phyloP scores from a whole-genome alignment of 805 yeast genomes.

The Cyberlindnera galapagoensis region DNA sequence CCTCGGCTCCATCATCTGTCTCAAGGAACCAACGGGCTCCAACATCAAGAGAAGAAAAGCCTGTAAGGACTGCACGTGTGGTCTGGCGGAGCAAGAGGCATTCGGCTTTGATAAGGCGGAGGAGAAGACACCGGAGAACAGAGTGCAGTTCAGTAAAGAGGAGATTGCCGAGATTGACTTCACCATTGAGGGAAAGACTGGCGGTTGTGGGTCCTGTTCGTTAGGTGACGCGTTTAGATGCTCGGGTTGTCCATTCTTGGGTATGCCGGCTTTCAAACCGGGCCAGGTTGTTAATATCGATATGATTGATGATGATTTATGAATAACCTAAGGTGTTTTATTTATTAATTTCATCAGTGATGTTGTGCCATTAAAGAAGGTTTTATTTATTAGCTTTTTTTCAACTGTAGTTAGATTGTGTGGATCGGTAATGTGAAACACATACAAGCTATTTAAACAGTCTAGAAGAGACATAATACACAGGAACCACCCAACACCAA shows the following conservation, averaged over 20 bases:
- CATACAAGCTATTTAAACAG: too few relatives aligned
- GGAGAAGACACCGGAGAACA: slow-evolving; percentile 34
- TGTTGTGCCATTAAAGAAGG: too few relatives aligned
- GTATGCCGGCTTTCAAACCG: slow-evolving; percentile 96
- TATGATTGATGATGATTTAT: slow-evolving; percentile 72
- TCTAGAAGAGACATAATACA: too few relatives aligned
- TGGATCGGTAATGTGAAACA: too few relatives aligned
- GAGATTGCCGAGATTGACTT: slow-evolving; percentile 90
- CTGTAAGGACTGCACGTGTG: slow-evolving; percentile 98
- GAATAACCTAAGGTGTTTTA: slow-evolving; percentile 7
- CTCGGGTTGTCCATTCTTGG: slow-evolving; percentile 96
- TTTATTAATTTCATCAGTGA: slow-evolving; percentile 1
- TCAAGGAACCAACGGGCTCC: slow-evolving; percentile 48
- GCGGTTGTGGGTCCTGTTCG: slow-evolving; percentile 96
- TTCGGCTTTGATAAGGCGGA: slow-evolving; percentile 43
- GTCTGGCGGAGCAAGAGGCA: slow-evolving; percentile 84
- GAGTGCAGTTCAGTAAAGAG: slow-evolving; percentile 46
- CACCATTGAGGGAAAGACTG: slow-evolving; percentile 94
- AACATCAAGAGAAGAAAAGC: slow-evolving; percentile 72
- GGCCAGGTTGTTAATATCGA: slow-evolving; percentile 83
- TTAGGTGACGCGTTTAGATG: slow-evolving; percentile 98
- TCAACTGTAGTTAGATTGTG: background rate
- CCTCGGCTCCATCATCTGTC: slow-evolving; percentile 31
- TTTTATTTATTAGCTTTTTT: background rate
- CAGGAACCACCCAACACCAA: too few relatives aligned